Conservation (phyloP, 106 monocot genomes). For the Dactylorhiza incarnata region DNA sequence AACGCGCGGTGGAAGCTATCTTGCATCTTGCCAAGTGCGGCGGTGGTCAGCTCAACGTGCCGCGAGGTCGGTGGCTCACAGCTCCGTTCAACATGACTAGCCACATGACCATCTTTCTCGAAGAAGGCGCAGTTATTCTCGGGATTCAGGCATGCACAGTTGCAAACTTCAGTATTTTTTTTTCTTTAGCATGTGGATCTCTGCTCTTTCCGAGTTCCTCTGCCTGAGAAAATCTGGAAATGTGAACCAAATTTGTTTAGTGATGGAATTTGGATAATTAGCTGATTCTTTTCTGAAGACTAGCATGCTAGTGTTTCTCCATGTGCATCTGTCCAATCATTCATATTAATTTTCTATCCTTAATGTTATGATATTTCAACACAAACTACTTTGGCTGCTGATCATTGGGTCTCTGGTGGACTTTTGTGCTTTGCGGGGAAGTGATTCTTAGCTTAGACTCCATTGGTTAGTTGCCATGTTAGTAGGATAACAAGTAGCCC, state of each 20-base stretch:
- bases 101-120: conserved; percentile 69
- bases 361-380: no score
- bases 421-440: no score
- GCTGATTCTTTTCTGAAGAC: no score
- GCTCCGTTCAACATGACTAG: conserved; percentile 72
- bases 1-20: conserved; percentile 43
- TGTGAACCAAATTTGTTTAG: not conserved
- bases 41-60: conserved; percentile 65
- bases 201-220: not conserved
- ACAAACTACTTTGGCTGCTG: no score
- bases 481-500: no score
- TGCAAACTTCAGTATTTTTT: not conserved
- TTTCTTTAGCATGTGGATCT: not conserved
- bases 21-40: conserved; percentile 22
- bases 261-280: not conserved
- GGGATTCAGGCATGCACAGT: conserved; percentile 37
- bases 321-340: no score
- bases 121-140: conserved; percentile 53
- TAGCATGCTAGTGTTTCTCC: no score
- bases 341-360: no score
- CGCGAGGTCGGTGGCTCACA: conserved; percentile 53
- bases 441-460: no score
- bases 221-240: not conserved
- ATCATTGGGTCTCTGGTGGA: no score
- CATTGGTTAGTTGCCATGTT: no score